Conservation (phyloP, 2,329 filamentous ascomycete genomes). For the Cercospora nicotianae region DNA sequence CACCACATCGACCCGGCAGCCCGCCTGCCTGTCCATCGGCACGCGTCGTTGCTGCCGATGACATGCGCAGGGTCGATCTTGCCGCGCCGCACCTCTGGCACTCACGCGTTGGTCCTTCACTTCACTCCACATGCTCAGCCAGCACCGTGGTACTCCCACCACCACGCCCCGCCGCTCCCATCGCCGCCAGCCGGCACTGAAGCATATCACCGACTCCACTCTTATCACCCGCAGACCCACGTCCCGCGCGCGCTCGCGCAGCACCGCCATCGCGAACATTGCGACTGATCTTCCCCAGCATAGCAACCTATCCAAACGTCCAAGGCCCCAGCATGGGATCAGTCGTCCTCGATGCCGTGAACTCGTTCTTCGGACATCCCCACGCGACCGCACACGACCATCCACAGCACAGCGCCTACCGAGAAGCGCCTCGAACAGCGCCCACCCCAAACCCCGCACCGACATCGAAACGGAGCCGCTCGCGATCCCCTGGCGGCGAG, state of each 20-base stretch:
- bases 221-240: neutral
- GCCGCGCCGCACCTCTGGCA: neutral
- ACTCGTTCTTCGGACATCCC: constrained; percentile 55
- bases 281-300: constrained; percentile 25
- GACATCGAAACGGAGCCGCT: constrained; percentile 30
- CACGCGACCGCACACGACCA: constrained; percentile 23
- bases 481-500: constrained; percentile 24
- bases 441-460: constrained; percentile 23
- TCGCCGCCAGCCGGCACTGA: neutral
- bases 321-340: constrained; percentile 57
- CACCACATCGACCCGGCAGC: neutral
- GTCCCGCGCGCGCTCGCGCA: neutral
- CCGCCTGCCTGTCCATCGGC: neutral
- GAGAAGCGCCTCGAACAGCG: constrained; percentile 31
- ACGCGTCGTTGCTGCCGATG: neutral
- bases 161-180: neutral
- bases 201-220: neutral
- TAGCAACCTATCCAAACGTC: constrained; percentile 5
- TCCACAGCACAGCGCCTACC: constrained; percentile 29
- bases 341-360: constrained; percentile 68
- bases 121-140: neutral
- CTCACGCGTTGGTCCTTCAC: neutral
- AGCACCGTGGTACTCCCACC: neutral
- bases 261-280: neutral
- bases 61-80: constrained; percentile 3